Base-by-base conservation (phyloP, 768 basidiomycete genomes). In the Asterophora lycoperdoides region DNA sequence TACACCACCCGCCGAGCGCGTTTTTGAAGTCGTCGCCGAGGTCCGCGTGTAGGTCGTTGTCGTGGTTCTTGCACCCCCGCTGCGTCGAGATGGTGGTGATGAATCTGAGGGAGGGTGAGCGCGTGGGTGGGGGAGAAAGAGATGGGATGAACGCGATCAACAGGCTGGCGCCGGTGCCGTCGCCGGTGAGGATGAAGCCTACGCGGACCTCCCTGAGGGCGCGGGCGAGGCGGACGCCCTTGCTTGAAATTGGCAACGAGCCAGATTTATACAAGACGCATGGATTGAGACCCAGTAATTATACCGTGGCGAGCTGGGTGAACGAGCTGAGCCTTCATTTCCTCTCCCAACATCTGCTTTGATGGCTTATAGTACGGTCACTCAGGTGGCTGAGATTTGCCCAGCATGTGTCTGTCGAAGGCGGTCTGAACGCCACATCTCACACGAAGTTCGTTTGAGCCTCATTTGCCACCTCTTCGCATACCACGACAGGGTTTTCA, bases 81-180 rank as follows among this genome's bases (percentile, higher is more conserved):
- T 93, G 72, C 13, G 93, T 92, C 83, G 85, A 89, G 40, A 88
- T 87, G 0, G 87, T 87, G 0, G 81, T 78, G 47, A 85, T 75
- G 59, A 89, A 88, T 8, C 87, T 88, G 55, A 7, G 29, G 4
- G 43, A 48, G 35, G 19, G 30, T 18, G n/a, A 15, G 34, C 39
- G 34, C n/a, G n/a, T n/a, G n/a, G n/a, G n/a, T n/a, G n/a, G n/a
- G n/a, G n/a, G n/a, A n/a, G n/a, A n/a, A n/a, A n/a, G n/a, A n/a
- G n/a, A n/a, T n/a, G n/a, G n/a, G n/a, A n/a, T n/a, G n/a, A n/a
- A 89, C 83, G 90, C 82, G 54, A 91, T 84, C 39, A 97, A 70
- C 42, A 94, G 69, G 53, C 79, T 81, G 55, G 84, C 71, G 4
- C 74, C 68, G 2, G 78, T 72, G 2, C 93, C 92, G 1, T 77